A percentile compares a stretch with the other conserved stretches of the same genome.
Conservation (phyloP, 306 rosid species). For the Fragaria ananassa region DNA sequence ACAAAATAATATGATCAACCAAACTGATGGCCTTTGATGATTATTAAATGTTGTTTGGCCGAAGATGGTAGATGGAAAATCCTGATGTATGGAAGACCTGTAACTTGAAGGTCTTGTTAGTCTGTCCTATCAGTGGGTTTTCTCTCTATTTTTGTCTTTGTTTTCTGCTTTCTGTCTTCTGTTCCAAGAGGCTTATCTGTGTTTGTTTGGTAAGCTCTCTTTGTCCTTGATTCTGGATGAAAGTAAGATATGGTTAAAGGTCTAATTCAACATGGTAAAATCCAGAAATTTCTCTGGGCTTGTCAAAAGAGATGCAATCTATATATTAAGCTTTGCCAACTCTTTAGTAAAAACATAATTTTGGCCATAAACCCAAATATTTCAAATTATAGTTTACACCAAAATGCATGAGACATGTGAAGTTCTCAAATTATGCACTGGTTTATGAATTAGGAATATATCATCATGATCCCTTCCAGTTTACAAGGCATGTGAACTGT, state of each 20-base stretch:
- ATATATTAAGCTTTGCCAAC: no score
- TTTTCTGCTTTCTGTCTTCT: background rate
- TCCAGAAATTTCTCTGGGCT: background rate
- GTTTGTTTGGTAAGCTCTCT: conserved; percentile 8
- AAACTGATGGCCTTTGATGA: background rate
- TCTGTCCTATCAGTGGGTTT: conserved; percentile 1
- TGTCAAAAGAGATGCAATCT: background rate
- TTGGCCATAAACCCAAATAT: background rate
- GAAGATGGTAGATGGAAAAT: background rate
- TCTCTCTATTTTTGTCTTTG: background rate
- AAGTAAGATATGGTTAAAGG: background rate
- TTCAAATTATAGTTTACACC: background rate
- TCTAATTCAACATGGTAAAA: background rate
- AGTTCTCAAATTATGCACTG: background rate
- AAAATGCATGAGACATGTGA: background rate
- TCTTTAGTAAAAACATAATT: background rate
- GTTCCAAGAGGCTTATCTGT: background rate
- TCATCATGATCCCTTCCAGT: background rate
- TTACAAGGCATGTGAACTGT: background rate
- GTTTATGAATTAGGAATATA: background rate
- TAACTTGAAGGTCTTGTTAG: background rate
- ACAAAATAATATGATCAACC: background rate
- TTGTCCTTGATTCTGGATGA: no score
- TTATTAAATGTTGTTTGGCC: background rate
- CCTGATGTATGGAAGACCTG: conserved; percentile 6